Evolutionary conservation across 1,284 basidiomycete genomes (phyloP), one percentile per base, ranked within the genome.

Genomic region (Vanrija sp.): DNA sequence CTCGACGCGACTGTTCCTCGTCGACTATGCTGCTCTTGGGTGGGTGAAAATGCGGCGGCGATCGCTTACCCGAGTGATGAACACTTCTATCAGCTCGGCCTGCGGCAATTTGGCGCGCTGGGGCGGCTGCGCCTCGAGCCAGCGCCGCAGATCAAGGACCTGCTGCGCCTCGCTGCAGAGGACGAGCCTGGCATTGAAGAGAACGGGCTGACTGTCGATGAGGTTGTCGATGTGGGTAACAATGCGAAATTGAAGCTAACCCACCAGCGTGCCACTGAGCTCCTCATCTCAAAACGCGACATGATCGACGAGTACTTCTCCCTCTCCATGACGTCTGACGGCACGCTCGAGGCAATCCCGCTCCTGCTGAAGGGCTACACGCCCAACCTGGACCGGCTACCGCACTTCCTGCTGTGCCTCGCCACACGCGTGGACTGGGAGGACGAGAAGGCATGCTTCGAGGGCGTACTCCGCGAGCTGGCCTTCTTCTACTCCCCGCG

Each of bases 221-320:
- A 85, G 48, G 86, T 95, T 15, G 81, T 88, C 3, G 80, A 91
- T 53, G 92, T 91, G 64, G 64, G 85, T 49, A 15, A 42, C 29
- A 18, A 4, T 49, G 15, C 6, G 9, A 1, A 9, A 5, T 10
- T 16, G 12, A 6, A 14, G 21, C 54, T 56, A 23, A 49, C 49
- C 34, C 18, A 10, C 1, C 59, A 61, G 59, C 52, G 52, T 49
- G 21, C 53, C n/a, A 48, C 47, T 4, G 48, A 28, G 6, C 52
- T 74, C 3, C 60, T 83, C 9, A 50, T 75, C 9, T 69, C 74
- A 18, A 83, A 83, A 15, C 82, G 87, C 5, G 88, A 88, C 12
- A 97, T 98, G 94, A 78, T 98, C 1, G 79, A 85, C 9, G 95
- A 98, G 66, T 98, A 98, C 76, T 98, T 98, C 69, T 88, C 86